phyloP scores from a whole-genome alignment of 257 asterid genomes.

The Penstemon newberryi region DNA sequence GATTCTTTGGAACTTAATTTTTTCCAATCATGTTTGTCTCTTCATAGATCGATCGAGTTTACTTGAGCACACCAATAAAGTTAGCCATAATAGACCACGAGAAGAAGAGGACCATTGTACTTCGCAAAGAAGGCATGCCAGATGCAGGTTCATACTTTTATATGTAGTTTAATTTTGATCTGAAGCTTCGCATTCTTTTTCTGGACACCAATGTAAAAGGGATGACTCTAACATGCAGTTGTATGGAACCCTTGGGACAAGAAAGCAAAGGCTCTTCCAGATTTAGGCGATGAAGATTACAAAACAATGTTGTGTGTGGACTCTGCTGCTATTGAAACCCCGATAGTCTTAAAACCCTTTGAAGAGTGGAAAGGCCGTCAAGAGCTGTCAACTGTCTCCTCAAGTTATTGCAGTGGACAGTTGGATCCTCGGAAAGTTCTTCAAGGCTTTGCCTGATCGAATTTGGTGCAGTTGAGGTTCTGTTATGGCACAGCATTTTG shows the following conservation, averaged over 20 bases:
- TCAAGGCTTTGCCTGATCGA: slow-evolving; percentile 53
- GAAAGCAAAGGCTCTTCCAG: slow-evolving; percentile 72
- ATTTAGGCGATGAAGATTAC: slow-evolving; percentile 64
- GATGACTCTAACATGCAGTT: slow-evolving; percentile 40
- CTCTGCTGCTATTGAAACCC: slow-evolving; percentile 68
- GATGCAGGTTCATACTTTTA: slow-evolving; percentile 63
- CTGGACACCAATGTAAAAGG: slow-evolving; percentile 16
- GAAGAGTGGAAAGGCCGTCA: slow-evolving; percentile 79
- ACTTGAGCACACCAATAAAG: slow-evolving; percentile 79
- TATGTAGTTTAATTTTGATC: slow-evolving; percentile 10
- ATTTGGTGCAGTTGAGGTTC: slow-evolving; percentile 26
- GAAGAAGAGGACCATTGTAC: slow-evolving; percentile 78
- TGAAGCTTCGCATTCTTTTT: slow-evolving; percentile 8
- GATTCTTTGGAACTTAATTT: slow-evolving; percentile 4
- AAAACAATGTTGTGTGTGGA: slow-evolving; percentile 67
- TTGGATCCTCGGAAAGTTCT: slow-evolving; percentile 76
- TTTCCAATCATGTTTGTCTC: slow-evolving; percentile 18
- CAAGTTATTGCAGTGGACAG: slow-evolving; percentile 91
- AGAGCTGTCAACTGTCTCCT: slow-evolving; percentile 73
- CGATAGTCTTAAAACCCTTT: slow-evolving; percentile 55
- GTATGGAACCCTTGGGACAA: slow-evolving; percentile 97
- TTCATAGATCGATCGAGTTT: slow-evolving; percentile 72
- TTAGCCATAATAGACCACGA: slow-evolving; percentile 88
- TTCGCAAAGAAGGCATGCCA: slow-evolving; percentile 82
- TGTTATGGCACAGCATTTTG: too few species aligned